phyloP scores from a whole-genome alignment of 2,329 filamentous ascomycete species.

The Corynespora cassiicola region DNA sequence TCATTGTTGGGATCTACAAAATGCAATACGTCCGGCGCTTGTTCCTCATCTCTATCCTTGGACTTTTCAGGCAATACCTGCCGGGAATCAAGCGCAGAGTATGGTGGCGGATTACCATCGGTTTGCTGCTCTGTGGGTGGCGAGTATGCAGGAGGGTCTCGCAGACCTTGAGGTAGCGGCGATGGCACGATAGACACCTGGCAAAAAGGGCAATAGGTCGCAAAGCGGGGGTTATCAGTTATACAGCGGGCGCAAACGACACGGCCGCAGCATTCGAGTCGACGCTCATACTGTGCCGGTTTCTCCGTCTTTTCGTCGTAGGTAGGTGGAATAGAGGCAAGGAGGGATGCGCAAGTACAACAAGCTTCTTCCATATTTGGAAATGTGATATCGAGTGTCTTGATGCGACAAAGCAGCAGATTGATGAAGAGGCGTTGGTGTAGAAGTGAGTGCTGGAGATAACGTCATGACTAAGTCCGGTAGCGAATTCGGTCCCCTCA shows the following conservation, averaged over 20 bases:
- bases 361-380: conserved; percentile 62
- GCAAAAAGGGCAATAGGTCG: conserved; percentile 74
- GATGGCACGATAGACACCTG: conserved; percentile 71
- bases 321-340: conserved; percentile 61
- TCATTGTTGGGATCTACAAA: conserved; percentile 76
- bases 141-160: conserved; percentile 71
- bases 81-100: conserved; percentile 43
- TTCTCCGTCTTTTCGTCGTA: conserved; percentile 66
- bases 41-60: conserved; percentile 28
- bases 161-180: conserved; percentile 68
- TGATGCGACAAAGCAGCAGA: not conserved
- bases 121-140: conserved; percentile 41
- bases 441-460: conserved; percentile 20
- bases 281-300: conserved; percentile 64
- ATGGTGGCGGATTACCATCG: conserved; percentile 53
- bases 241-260: conserved; percentile 76
- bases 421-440: not conserved
- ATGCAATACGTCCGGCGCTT: conserved; percentile 72
- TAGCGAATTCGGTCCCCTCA: conserved; percentile 25
- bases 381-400: not conserved
- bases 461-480: conserved; percentile 42
- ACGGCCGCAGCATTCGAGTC: conserved; percentile 72
- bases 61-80: conserved; percentile 40
- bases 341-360: conserved; percentile 72
- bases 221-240: conserved; percentile 72